Conservation (phyloP, 192 early-diverging fungal species). For the Powellomyces hirtus region DNA sequence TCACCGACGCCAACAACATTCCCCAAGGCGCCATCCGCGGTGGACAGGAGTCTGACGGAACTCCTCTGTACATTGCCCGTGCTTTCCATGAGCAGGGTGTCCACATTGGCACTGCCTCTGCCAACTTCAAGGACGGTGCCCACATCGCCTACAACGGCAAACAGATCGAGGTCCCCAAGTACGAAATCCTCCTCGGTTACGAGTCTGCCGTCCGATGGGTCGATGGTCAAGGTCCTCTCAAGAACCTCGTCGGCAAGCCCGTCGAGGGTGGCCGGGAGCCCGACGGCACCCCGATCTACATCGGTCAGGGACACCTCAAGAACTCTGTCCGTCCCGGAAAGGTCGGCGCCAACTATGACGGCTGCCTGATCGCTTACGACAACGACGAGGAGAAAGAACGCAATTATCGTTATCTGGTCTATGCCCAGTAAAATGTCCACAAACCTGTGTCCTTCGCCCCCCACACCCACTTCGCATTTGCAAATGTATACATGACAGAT, state of each 20-base stretch:
- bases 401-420: slow-evolving; percentile 24
- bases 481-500: no score
- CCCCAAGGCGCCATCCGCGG: slow-evolving; percentile 54
- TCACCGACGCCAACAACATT: slow-evolving; percentile 23
- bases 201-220: slow-evolving; percentile 56
- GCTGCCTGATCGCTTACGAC: slow-evolving; percentile 16
- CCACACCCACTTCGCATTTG: neutral
- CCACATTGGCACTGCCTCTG: slow-evolving; percentile 37
- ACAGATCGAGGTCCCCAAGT: slow-evolving; percentile 45
- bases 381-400: slow-evolving; percentile 25
- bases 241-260: slow-evolving; percentile 38
- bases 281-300: slow-evolving; percentile 58
- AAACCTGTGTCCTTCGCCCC: neutral
- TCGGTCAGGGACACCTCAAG: slow-evolving; percentile 51
- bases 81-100: slow-evolving; percentile 43
- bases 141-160: slow-evolving; percentile 57
- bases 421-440: neutral
- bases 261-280: slow-evolving; percentile 59
- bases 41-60: slow-evolving; percentile 58
- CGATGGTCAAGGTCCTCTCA: slow-evolving; percentile 40
- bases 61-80: slow-evolving; percentile 60
- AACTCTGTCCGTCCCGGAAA: slow-evolving; percentile 51
- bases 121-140: slow-evolving; percentile 34
- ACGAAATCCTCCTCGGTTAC: slow-evolving; percentile 62
- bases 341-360: slow-evolving; percentile 19